Evolutionary conservation across 768 basidiomycete species (phyloP).

Genomic region (Termitomyces eurrhizus): DNA sequence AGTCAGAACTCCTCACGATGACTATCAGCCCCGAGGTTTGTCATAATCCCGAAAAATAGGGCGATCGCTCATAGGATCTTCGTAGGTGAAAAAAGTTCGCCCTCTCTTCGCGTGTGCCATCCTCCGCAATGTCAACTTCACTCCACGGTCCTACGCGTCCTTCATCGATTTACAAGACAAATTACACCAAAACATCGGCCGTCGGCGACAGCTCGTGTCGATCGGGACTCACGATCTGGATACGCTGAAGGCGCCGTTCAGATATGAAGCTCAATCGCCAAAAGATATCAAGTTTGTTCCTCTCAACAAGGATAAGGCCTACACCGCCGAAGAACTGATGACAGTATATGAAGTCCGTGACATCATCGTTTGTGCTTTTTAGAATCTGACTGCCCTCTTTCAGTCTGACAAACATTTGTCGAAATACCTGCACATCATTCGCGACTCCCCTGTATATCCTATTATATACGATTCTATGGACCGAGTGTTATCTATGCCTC

Average conservation of each 20-base stretch:
- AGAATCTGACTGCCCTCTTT: neutral
- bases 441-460: constrained; percentile 93
- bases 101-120: constrained; percentile 91
- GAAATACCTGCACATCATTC: constrained; percentile 88
- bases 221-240: constrained; percentile 98
- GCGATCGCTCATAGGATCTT: neutral
- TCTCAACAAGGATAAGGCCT: constrained; percentile 71
- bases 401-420: constrained; percentile 91
- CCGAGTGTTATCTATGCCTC: constrained; percentile 92
- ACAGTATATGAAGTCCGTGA: constrained; percentile 79
- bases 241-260: constrained; percentile 81
- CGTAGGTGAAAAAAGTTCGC: constrained; percentile 75
- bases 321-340: constrained; percentile 92
- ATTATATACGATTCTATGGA: constrained; percentile 93
- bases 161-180: constrained; percentile 99
- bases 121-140: constrained; percentile 87
- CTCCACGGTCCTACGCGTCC: constrained; percentile 83
- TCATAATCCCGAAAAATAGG: neutral
- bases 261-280: constrained; percentile 78
- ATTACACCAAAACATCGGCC: constrained; percentile 92
- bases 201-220: constrained; percentile 85
- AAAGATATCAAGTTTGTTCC: constrained; percentile 91
- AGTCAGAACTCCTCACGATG: constrained; percentile 60
- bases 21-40: constrained; percentile 71
- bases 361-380: neutral